phyloP scores from a whole-genome alignment of 805 yeast genomes.

The Debaryomyces hansenii region DNA sequence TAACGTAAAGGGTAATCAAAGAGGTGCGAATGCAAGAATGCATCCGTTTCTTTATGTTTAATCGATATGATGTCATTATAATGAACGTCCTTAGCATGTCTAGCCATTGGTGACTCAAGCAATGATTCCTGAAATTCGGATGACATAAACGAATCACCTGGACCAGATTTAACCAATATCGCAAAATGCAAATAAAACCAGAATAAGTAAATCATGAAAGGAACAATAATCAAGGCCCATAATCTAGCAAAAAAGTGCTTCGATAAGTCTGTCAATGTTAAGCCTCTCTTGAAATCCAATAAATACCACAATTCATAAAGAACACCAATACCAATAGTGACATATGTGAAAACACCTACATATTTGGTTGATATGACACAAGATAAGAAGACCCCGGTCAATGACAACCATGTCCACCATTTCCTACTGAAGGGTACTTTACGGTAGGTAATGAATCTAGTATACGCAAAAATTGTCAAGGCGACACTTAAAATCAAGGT shows the following conservation, averaged over 20 bases:
- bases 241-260: slow-evolving; percentile 78
- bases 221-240: slow-evolving; percentile 69
- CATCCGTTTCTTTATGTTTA: slow-evolving; percentile 76
- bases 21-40: slow-evolving; percentile 80
- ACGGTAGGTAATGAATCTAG: slow-evolving; percentile 71
- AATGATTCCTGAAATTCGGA: slow-evolving; percentile 91
- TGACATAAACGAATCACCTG: slow-evolving; percentile 96
- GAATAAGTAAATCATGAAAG: slow-evolving; percentile 75
- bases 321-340: slow-evolving; percentile 86
- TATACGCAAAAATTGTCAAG: slow-evolving; percentile 71
- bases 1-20: slow-evolving; percentile 83
- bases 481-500: slow-evolving; percentile 85
- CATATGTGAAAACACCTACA: slow-evolving; percentile 91
- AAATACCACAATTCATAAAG: slow-evolving; percentile 83
- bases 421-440: slow-evolving; percentile 57
- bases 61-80: slow-evolving; percentile 76
- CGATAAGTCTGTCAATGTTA: slow-evolving; percentile 53
- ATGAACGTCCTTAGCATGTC: slow-evolving; percentile 67
- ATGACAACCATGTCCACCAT: slow-evolving; percentile 88
- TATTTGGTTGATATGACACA: slow-evolving; percentile 94
- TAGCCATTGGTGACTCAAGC: slow-evolving; percentile 76
- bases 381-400: slow-evolving; percentile 84
- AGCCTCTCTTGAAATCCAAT: slow-evolving; percentile 69
- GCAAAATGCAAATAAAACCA: slow-evolving; percentile 94
- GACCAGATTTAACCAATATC: slow-evolving; percentile 81